These are phyloP conservation scores for Grosmannia penicillata DNA, from an alignment of 2,329 filamentous ascomycete species.

Conservation along the genomic window DNA sequence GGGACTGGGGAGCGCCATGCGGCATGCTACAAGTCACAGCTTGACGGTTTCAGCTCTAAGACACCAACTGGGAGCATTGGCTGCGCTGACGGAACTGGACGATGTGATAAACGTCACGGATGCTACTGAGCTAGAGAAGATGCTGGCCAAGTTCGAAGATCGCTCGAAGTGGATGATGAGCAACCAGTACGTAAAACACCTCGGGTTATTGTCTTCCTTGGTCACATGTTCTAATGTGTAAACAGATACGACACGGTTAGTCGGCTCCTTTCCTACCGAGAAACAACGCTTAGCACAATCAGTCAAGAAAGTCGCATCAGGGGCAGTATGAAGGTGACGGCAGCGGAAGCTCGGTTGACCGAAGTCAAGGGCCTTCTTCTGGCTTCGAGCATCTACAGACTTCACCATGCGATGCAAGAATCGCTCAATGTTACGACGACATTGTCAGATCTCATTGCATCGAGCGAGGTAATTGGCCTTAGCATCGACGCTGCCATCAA, in stretches of 20 bases:
- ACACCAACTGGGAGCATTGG: slow-evolving; percentile 45
- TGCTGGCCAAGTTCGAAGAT: slow-evolving; percentile 47
- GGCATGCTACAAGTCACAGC: slow-evolving; percentile 32
- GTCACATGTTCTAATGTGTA: slow-evolving; percentile 3
- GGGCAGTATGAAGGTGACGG: slow-evolving; percentile 42
- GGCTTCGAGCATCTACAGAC: slow-evolving; percentile 62
- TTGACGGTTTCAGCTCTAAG: slow-evolving; percentile 37
- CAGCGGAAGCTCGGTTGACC: slow-evolving; percentile 48
- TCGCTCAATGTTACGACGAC: slow-evolving; percentile 74
- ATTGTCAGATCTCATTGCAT: slow-evolving; percentile 59
- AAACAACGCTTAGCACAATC: slow-evolving; percentile 68
- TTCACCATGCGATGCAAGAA: slow-evolving; percentile 71
- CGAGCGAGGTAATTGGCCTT: slow-evolving; percentile 57
- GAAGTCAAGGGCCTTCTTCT: slow-evolving; percentile 66
- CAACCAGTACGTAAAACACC: slow-evolving; percentile 7
- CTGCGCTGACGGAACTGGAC: slow-evolving; percentile 66
- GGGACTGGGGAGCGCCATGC: slow-evolving; percentile 46
- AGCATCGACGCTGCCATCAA: slow-evolving; percentile 63
- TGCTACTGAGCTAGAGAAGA: slow-evolving; percentile 42
- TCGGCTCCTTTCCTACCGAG: slow-evolving; percentile 66
- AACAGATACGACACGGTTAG: slow-evolving; percentile 55
- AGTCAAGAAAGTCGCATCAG: slow-evolving; percentile 54
- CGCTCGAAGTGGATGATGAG: slow-evolving; percentile 70
- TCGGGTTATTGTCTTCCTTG: no score
- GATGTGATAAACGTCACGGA: slow-evolving; percentile 53